Percentiles rank a stretch among this genome's conserved stretches.
These are phyloP conservation scores for Eimeria praecox DNA, from an alignment of 169 alveolate species.

Conservation along the genomic window DNA sequence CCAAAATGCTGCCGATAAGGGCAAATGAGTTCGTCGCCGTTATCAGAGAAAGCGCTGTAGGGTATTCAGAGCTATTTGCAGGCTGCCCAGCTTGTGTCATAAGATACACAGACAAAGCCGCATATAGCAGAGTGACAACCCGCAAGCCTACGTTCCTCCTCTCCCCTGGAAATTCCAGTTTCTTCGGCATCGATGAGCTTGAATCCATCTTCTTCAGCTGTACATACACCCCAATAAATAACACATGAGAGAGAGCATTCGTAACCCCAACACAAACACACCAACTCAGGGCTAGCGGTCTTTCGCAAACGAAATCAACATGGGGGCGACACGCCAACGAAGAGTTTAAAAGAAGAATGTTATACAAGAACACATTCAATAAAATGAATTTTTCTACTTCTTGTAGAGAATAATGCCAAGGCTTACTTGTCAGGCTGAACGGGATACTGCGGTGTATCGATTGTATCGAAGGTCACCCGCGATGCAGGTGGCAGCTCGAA, in stretches of 20 bases:
- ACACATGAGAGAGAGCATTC: too few relatives aligned
- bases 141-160: constrained; percentile 16
- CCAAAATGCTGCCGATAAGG: constrained; percentile 61
- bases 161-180: constrained; percentile 8
- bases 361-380: too few relatives aligned
- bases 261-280: too few relatives aligned
- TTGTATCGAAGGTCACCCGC: neutral
- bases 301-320: too few relatives aligned
- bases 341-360: too few relatives aligned
- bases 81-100: constrained; percentile 58
- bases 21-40: constrained; percentile 57
- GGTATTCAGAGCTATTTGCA: neutral
- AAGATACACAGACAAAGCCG: constrained; percentile 39
- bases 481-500: neutral
- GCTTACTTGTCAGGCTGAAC: too few relatives aligned
- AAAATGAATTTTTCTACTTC: too few relatives aligned
- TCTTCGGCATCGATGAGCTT: neutral
- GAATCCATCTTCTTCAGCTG: constrained; percentile 1
- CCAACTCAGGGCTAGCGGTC: too few relatives aligned
- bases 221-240: too few relatives aligned
- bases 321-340: too few relatives aligned
- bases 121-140: constrained; percentile 3
- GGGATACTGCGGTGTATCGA: too few relatives aligned
- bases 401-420: too few relatives aligned
- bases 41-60: constrained; percentile 49